Evolutionary conservation across 768 basidiomycete genomes (phyloP).

Genomic region (Auricularia sp.): DNA sequence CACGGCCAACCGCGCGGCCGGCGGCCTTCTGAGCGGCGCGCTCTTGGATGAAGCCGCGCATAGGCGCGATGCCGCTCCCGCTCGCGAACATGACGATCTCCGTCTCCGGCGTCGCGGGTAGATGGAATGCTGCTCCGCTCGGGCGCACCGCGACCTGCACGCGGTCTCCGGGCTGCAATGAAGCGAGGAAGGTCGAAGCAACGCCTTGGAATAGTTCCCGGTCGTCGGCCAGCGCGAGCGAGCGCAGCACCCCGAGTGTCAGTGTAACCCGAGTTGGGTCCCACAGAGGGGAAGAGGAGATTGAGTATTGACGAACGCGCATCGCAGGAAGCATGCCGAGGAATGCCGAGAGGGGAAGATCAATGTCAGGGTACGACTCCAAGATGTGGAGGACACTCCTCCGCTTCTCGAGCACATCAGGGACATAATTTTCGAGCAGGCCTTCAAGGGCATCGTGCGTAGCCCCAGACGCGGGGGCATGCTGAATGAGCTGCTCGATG

Average conservation of each 20-base stretch:
- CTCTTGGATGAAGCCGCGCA: conserved; percentile 43
- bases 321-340: conserved; percentile 35
- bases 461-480: conserved; percentile 5
- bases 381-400: conserved; percentile 34
- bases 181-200: conserved; percentile 35
- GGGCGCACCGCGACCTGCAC: conserved; percentile 34
- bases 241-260: conserved; percentile 34
- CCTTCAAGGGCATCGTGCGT: conserved; percentile 22
- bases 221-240: conserved; percentile 25
- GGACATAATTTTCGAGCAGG: conserved; percentile 22
- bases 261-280: conserved; percentile 32
- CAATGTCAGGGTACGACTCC: conserved; percentile 27
- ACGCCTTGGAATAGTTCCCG: conserved; percentile 32
- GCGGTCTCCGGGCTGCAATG: conserved; percentile 28
- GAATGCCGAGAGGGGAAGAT: conserved; percentile 28
- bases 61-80: conserved; percentile 38
- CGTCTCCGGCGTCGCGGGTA: conserved; percentile 27
- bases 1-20: conserved; percentile 30
- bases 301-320: conserved; percentile 42
- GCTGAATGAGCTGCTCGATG: conserved; percentile 23
- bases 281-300: conserved; percentile 39
- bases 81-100: conserved; percentile 38
- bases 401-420: conserved; percentile 25
- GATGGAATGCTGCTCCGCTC: conserved; percentile 33
- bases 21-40: conserved; percentile 35